Conservation (phyloP, 306 rosid species). For the Rosa persica region DNA sequence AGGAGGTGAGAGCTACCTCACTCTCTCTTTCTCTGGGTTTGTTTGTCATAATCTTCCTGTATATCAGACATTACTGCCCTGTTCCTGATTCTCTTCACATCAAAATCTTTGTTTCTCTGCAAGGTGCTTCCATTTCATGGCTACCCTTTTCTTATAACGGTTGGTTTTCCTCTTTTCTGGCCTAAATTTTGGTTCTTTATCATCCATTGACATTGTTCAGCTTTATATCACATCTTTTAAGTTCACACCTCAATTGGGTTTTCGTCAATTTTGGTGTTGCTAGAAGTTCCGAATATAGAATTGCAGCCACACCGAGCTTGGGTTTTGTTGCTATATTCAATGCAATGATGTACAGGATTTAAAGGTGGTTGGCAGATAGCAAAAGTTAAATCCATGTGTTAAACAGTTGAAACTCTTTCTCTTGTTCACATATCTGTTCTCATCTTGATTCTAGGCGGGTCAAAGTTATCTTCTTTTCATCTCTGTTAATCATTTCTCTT, state of each 20-base stretch:
- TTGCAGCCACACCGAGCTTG: background rate
- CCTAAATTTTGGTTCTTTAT: conserved; percentile 5
- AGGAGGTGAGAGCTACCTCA: conserved; percentile 24
- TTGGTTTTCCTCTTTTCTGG: background rate
- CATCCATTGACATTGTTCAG: background rate
- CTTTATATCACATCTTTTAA: conserved; percentile 9
- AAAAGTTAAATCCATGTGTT: background rate
- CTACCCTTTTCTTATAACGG: background rate
- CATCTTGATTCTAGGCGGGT: conserved; percentile 5
- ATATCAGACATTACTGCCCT: background rate
- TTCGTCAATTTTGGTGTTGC: background rate
- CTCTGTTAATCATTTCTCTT: background rate
- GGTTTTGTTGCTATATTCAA: background rate
- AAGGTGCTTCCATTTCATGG: conserved; percentile 21
- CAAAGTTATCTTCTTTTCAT: background rate
- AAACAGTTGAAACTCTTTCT: background rate
- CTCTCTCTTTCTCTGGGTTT: background rate
- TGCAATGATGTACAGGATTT: conserved; percentile 1
- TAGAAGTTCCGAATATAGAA: background rate
- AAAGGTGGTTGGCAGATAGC: conserved; percentile 11
- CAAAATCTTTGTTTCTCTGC: conserved; percentile 1
- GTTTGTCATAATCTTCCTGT: background rate
- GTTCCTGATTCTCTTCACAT: conserved; percentile 2
- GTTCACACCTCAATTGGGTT: conserved; percentile 14
- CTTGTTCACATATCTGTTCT: conserved; percentile 3